Percentiles rank a stretch among this genome's conserved stretches.
These are phyloP conservation scores for Sordariomycetes sp. DNA, from an alignment of 2,329 filamentous ascomycete genomes.

Conservation along the genomic window DNA sequence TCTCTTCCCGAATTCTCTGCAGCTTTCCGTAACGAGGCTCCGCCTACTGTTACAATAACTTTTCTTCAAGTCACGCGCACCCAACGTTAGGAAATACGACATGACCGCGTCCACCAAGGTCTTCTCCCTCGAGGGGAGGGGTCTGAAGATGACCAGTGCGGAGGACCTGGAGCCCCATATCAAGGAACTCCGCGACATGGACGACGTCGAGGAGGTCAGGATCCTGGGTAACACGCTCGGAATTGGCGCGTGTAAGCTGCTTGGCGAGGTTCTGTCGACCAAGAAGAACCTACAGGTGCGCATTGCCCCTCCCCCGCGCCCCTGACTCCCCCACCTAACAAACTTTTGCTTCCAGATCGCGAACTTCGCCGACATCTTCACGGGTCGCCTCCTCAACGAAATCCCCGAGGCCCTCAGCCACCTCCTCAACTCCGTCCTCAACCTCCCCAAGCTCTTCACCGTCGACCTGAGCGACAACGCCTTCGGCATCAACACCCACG, in stretches of 20 bases:
- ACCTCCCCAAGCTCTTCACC: conserved; percentile 75
- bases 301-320: neutral
- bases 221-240: conserved; percentile 88
- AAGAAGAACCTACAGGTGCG: conserved; percentile 70
- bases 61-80: neutral
- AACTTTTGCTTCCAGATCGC: conserved; percentile 38
- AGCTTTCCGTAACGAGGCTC: neutral
- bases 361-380: conserved; percentile 97
- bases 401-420: conserved; percentile 82
- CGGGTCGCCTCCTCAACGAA: conserved; percentile 80
- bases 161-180: conserved; percentile 80
- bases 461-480: conserved; percentile 97
- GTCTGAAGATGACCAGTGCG: conserved; percentile 82
- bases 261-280: conserved; percentile 70
- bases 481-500: conserved; percentile 90
- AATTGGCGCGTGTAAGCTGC: conserved; percentile 70
- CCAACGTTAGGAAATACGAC: neutral
- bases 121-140: conserved; percentile 86
- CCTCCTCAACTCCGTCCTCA: conserved; percentile 75
- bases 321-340: neutral
- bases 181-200: conserved; percentile 54
- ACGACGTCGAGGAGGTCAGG: conserved; percentile 71
- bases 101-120: conserved; percentile 47
- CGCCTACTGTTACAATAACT: neutral
- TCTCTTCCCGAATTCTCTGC: neutral